Base-by-base conservation (phyloP, 306 rosid genomes). In the Malus asiatica region DNA sequence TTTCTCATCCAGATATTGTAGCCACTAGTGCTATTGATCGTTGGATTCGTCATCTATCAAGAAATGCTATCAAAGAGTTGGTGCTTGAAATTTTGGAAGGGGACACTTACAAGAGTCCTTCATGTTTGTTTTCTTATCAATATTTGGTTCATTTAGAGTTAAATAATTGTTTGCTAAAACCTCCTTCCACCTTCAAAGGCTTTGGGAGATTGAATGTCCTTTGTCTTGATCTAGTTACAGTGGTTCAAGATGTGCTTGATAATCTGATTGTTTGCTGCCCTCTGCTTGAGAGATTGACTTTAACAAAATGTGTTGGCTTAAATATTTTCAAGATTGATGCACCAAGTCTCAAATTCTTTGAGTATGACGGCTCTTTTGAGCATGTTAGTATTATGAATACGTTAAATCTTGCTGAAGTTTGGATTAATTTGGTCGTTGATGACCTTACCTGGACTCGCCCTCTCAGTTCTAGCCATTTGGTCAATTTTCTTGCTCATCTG, bases 51-150 rank as follows among this genome's bases (percentile, higher is more conserved):
- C 85, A 84, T 79, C 76, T 89, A 32, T 74, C 85, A 42, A 82
- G 94, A 77, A 77, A 71, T 70, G 64, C 84, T 18, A 23, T 87
- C 73, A 78, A 87, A 67, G 83, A 78, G 66, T 78, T 89, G 35
- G 82, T 89, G 57, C 87, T 89, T 66, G 77, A 86, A 68, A 71
- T 89, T 63, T 64, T 83, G 87, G 77, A 76, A 61, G 94, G 88
- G 69, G 77, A 76, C 19, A 83, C 77, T 27, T 89, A 84, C 79
- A 82, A 64, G 76, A 70, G 84, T 35, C 89, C 88, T 38, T 82
- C 91, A 0, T 75, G 85, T 69, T 70, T 90, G 62, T 90, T 87
- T 77, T 15, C 70, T 75, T 90, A 90, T 77, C 87, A 87, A 66
- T 71, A 80, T 71, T 64, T 89, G 76, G 40, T 7, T 65, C 83